Base-by-base conservation (phyloP, 2,329 filamentous ascomycete species). In the Cryoendolithus antarcticus region DNA sequence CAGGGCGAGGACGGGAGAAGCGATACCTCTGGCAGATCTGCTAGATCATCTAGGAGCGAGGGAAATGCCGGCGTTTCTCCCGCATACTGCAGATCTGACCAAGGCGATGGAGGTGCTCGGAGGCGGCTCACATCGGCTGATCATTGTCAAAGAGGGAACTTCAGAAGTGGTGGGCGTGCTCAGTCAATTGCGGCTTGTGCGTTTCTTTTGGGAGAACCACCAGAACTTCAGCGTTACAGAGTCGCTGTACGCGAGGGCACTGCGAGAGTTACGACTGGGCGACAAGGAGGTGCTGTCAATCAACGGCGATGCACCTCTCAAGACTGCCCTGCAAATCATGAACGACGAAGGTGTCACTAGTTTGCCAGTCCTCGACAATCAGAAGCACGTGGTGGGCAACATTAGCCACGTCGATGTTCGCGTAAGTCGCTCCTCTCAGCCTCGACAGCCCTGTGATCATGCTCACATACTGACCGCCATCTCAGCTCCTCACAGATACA, bases 161-260 rank as follows among this genome's bases (percentile, higher is more conserved):
- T 73, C 67, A 12, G 71, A 89, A 40, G 81, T 91, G 0, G 66
- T 88, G 33, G 89, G 91, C 3, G 74, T 96, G 13, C 69, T 96
- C 47, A 94, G 81, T 54, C 91, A 96, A 61, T 70, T 93, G 49
- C 76, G 80, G 40, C 70, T 96, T 37, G 74, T 94, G 44, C 77
- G 85, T 50, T 98, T 96, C 65, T 84, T 96, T 52, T 98, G 89
- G 89, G 85, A 93, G 51, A 91, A 96, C 62, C 82, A 83, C 9
- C 72, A 82, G 55, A 86, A 84, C 58, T 96, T 96, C 57, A 80
- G 85, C 1, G 72, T 73, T 9, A 85, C 96, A 40, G 86, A 95
- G 48, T 71, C 81, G 45, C 69, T 96, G 8, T 94, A 95, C 57
- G 75, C 82, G 3, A 70, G 74, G 38, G 67, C 78, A 35, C 64